phyloP scores from a whole-genome alignment of 495 filamentous ascomycete genomes.

The Entonaema liquescens region DNA sequence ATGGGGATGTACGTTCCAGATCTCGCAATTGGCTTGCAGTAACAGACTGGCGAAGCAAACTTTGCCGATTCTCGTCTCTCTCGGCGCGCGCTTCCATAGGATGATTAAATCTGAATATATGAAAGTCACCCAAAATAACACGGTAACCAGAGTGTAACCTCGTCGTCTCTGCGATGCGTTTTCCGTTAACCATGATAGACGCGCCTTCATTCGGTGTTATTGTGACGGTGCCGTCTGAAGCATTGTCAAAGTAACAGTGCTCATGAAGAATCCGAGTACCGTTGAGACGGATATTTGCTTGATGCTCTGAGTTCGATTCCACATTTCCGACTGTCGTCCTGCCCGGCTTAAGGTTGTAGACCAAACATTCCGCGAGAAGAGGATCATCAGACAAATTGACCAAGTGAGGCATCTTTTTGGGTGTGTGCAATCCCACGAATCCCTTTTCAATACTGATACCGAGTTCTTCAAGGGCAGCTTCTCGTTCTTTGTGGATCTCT shows the following conservation, averaged over 20 bases:
- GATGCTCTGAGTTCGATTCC: conserved; percentile 76
- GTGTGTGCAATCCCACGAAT: conserved; percentile 92
- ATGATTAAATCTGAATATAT: conserved; percentile 99
- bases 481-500: conserved; percentile 95
- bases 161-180: conserved; percentile 82
- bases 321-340: conserved; percentile 93
- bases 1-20: conserved; percentile 55
- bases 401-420: conserved; percentile 98
- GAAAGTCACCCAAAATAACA: conserved; percentile 96
- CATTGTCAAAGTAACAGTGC: conserved; percentile 91
- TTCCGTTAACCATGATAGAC: conserved; percentile 96
- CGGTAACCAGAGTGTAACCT: conserved; percentile 90
- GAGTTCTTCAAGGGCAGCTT: conserved; percentile 92
- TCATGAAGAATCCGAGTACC: conserved; percentile 90
- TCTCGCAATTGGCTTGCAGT: conserved; percentile 78
- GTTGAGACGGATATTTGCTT: conserved; percentile 90
- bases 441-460: conserved; percentile 99
- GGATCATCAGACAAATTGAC: conserved; percentile 98
- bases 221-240: conserved; percentile 88
- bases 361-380: conserved; percentile 91
- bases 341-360: conserved; percentile 98
- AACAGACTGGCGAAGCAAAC: conserved; percentile 86
- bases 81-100: conserved; percentile 95
- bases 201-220: conserved; percentile 88
- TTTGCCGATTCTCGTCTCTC: conserved; percentile 77